Conservation (phyloP, 1,284 basidiomycete genomes). For the Ustilago cynodontis region DNA sequence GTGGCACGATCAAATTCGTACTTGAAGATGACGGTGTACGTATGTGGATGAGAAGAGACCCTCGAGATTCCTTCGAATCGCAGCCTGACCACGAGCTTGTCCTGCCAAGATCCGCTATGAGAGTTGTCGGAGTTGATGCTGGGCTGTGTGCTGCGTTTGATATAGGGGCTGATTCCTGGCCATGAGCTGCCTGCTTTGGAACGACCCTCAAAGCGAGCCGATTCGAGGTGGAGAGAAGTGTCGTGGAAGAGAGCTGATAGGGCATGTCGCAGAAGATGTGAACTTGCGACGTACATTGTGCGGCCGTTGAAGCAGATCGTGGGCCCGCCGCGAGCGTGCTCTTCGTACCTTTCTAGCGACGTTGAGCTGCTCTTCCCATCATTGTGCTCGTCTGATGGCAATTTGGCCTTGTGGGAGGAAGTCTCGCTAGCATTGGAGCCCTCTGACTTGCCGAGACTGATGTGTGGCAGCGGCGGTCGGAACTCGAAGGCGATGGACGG, state of each 20-base stretch:
- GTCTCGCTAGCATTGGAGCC: neutral
- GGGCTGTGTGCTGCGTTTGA: constrained; percentile 13
- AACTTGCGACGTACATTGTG: constrained; percentile 59
- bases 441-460: constrained; percentile 31
- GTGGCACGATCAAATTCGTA: constrained; percentile 63
- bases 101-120: constrained; percentile 14
- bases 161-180: constrained; percentile 43
- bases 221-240: constrained; percentile 51
- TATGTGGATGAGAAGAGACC: constrained; percentile 54
- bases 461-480: constrained; percentile 43
- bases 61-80: constrained; percentile 61
- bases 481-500: constrained; percentile 57
- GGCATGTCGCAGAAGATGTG: constrained; percentile 59
- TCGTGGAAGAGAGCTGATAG: constrained; percentile 59
- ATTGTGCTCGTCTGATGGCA: neutral
- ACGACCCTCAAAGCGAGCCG: constrained; percentile 49
- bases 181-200: constrained; percentile 36
- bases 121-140: neutral
- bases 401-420: neutral
- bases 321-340: constrained; percentile 33
- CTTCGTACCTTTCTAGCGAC: constrained; percentile 15
- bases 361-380: neutral
- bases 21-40: constrained; percentile 65
- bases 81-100: constrained; percentile 57
- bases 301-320: constrained; percentile 61